Percentiles rank a stretch among this genome's conserved stretches.
Conservation (phyloP, 2,329 filamentous ascomycete genomes). For the Trichocomaceae sp. region DNA sequence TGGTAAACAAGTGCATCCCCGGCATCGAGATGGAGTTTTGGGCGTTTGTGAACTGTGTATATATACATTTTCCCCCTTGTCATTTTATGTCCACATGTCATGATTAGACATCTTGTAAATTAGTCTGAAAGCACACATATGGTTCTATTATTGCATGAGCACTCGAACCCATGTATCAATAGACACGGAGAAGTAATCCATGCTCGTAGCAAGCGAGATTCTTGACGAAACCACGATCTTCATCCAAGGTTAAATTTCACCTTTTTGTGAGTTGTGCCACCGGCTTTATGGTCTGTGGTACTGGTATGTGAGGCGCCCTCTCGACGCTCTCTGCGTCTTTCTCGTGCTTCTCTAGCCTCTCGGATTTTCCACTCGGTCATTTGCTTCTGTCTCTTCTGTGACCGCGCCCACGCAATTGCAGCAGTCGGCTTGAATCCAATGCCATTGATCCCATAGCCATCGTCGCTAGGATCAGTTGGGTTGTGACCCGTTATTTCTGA, state of each 20-base stretch:
- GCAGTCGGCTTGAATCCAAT: conserved; percentile 58
- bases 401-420: conserved; percentile 51
- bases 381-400: conserved; percentile 52
- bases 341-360: conserved; percentile 54
- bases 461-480: conserved; percentile 51
- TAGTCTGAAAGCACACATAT: conserved; percentile 11
- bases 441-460: conserved; percentile 58
- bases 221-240: conserved; percentile 5
- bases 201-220: neutral
- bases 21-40: conserved; percentile 27
- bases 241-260: conserved; percentile 34
- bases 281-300: conserved; percentile 20
- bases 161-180: conserved; percentile 3
- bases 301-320: conserved; percentile 24
- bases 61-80: conserved; percentile 8
- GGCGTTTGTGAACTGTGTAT: conserved; percentile 13
- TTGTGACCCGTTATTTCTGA: conserved; percentile 58
- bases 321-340: conserved; percentile 50
- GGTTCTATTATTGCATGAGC: conserved; percentile 9
- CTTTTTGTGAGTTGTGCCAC: conserved; percentile 30
- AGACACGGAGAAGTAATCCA: neutral
- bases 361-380: conserved; percentile 54
- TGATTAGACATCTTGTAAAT: conserved; percentile 13
- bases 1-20: conserved; percentile 28
- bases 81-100: conserved; percentile 3